A percentile compares a stretch with the other conserved stretches of the same genome.
Conservation (phyloP, 2,329 filamentous ascomycete genomes). For the Hypoxylon sp. region DNA sequence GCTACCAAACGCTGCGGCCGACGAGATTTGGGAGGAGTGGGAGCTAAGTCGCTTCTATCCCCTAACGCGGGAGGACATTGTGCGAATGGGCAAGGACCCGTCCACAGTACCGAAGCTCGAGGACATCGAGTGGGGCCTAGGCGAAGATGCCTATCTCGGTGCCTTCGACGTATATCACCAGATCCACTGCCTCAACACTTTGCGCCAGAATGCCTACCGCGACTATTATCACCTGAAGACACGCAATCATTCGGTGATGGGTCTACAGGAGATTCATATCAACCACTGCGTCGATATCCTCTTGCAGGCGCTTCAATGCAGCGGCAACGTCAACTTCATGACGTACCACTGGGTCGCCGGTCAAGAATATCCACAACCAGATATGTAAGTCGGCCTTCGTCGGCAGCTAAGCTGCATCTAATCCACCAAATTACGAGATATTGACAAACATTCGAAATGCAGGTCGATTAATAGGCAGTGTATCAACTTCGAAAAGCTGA, state of each 20-base stretch:
- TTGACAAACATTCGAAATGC: constrained; percentile 12
- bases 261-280: constrained; percentile 50
- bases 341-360: constrained; percentile 56
- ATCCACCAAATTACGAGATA: neutral
- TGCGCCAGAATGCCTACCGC: constrained; percentile 51
- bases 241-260: constrained; percentile 34
- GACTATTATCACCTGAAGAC: constrained; percentile 47
- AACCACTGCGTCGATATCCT: constrained; percentile 57
- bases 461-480: constrained; percentile 54
- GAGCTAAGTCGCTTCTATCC: constrained; percentile 51
- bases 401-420: neutral
- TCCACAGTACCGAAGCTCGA: constrained; percentile 48
- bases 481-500: constrained; percentile 53
- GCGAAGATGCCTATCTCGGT: constrained; percentile 54
- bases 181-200: constrained; percentile 54
- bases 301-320: constrained; percentile 55
- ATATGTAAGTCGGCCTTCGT: constrained; percentile 50
- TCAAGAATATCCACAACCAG: constrained; percentile 52
- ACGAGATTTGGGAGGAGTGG: constrained; percentile 53
- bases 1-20: constrained; percentile 51
- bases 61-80: constrained; percentile 50
- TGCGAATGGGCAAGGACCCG: constrained; percentile 54
- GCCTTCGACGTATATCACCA: constrained; percentile 54
- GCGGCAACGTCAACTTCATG: constrained; percentile 55
- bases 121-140: constrained; percentile 53